A percentile compares a stretch with the other conserved stretches of the same genome.
Conservation (phyloP, 139 green algal species). For the Coelastrella sp. region DNA sequence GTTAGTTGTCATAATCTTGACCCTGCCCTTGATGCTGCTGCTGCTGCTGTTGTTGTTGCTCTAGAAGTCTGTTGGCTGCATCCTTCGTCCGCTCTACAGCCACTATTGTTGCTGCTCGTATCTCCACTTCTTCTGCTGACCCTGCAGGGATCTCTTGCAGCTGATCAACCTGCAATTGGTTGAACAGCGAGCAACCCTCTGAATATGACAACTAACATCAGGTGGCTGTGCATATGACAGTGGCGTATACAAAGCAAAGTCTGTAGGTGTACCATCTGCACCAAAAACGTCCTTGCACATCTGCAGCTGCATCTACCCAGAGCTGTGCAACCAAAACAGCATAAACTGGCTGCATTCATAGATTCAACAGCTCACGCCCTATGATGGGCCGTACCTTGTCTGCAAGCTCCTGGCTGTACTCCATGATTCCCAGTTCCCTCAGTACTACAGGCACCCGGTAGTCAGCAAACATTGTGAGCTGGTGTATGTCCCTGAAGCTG, state of each 20-base stretch:
- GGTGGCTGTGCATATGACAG: not conserved
- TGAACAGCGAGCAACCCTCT: not conserved
- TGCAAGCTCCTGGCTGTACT: conserved; percentile 54
- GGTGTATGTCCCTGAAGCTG: conserved; percentile 81
- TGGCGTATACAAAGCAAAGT: no score
- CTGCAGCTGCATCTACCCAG: no score
- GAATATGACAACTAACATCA: not conserved
- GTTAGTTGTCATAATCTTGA: no score
- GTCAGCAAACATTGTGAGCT: conserved; percentile 96
- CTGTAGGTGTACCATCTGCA: no score
- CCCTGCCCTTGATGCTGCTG: not conserved
- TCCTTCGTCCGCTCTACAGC: conserved; percentile 75
- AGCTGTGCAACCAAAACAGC: not conserved
- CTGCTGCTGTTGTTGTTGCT: conserved; percentile 25
- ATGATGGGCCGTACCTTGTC: not conserved
- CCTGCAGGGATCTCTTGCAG: conserved; percentile 62
- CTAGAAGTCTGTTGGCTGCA: conserved; percentile 46
- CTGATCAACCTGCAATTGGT: conserved; percentile 54
- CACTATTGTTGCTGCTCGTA: conserved; percentile 74
- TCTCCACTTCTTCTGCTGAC: conserved; percentile 78
- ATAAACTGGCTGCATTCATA: not conserved
- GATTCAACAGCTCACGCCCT: no score
- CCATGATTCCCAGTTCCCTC: conserved; percentile 72
- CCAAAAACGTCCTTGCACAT: no score
- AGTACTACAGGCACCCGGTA: conserved; percentile 87